Evolutionary conservation across 2,329 filamentous ascomycete species (phyloP), one percentile per base, ranked within the genome.

Genomic region (Paramyrothecium sp.): DNA sequence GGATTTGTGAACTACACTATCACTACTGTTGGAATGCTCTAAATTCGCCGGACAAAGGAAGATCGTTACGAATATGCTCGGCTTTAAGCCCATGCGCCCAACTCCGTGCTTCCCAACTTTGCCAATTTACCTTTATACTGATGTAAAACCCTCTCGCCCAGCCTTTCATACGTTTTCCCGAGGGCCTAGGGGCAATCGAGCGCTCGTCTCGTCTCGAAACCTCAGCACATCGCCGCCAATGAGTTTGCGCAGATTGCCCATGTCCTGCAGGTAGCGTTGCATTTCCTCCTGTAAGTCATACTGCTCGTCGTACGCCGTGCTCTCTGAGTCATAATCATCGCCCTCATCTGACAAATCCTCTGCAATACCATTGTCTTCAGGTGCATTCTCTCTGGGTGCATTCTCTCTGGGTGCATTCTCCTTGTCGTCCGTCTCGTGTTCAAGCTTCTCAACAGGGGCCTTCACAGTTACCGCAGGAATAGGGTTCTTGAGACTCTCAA

Each of bases 401-500:
- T 63, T 60, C 8, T 59, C 55, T n/a, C n/a, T n/a, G n/a, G n/a
- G n/a, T 2, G 33, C 60, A 38, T 69, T 68, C 58, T 74, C 71
- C 49, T 71, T 74, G 51, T 73, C 71, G 44, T 70, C 70, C 26
- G 70, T 66, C n/a, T 65, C 65, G 54, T 60, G 59, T 19, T 62
- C 55, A 33, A 51, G 13, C 7, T 26, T 62, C 58, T 69, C 55
- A 52, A 69, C 64, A 57, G 68, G 60, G 17, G 67, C 26, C 55
- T 67, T 68, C 55, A 81, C 77, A 34, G 71, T 70, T 3, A 86
- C 80, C 3, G 79, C 69, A 1, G 92, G 88, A 61, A 99, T 97
- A 0, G 95, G 95, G 69, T 98, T 97, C 78, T 91, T 94, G 65
- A 97, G 75, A 69, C 91, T 93, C 54, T 88, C 86, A 21, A 98